phyloP scores from a whole-genome alignment of 257 asterid genomes.

The Prunella vulgaris region DNA sequence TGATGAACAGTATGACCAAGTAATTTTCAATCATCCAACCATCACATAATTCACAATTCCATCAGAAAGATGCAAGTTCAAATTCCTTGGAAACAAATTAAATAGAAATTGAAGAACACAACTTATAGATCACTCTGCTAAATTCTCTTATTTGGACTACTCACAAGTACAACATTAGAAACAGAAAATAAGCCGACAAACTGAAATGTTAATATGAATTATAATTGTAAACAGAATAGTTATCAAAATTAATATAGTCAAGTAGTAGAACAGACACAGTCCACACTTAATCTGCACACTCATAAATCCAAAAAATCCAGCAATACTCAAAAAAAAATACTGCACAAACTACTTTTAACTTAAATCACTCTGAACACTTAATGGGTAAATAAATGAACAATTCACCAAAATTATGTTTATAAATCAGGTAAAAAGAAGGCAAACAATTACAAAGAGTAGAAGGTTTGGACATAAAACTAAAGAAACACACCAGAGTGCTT shows the following conservation, averaged over 20 bases:
- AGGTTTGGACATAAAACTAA: not conserved
- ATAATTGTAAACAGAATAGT: not conserved
- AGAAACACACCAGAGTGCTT: conserved; percentile 74
- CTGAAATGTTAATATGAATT: not conserved
- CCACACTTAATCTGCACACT: not conserved
- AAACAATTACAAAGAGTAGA: not conserved
- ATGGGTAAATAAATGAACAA: not conserved
- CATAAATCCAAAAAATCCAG: not conserved
- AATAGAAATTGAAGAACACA: not conserved
- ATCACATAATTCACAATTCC: not conserved
- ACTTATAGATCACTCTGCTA: not conserved
- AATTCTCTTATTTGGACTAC: not conserved
- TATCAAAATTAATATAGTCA: not conserved
- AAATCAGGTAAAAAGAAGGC: not conserved
- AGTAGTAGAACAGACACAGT: not conserved
- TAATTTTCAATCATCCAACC: not conserved
- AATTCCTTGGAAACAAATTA: not conserved
- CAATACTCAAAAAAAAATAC: not conserved
- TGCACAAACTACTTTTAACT: not conserved
- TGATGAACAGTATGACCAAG: not conserved
- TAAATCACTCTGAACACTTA: not conserved
- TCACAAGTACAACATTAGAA: not conserved
- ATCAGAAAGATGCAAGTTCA: not conserved
- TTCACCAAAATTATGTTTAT: not conserved
- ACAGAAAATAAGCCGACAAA: not conserved